These are phyloP conservation scores for Heritiera fomes DNA, from an alignment of 345 rosid genomes.

Conservation along the genomic window DNA sequence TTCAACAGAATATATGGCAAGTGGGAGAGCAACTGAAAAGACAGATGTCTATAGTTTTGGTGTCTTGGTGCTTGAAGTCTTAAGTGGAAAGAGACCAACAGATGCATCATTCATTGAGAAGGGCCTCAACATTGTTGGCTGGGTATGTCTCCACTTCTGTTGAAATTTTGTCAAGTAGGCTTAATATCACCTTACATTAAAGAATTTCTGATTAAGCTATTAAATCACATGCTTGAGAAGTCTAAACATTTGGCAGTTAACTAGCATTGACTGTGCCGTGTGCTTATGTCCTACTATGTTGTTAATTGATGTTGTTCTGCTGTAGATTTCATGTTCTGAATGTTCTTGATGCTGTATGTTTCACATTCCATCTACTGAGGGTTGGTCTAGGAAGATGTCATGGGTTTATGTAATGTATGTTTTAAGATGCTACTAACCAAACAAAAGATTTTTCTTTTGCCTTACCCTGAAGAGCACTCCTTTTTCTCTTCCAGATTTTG, in stretches of 20 bases:
- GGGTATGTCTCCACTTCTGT: conserved; percentile 56
- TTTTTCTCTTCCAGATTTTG: not conserved
- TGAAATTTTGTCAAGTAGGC: conserved; percentile 3
- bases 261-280: not conserved
- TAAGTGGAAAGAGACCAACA: conserved; percentile 96
- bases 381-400: not conserved
- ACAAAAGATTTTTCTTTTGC: not conserved
- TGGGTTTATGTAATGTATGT: not conserved
- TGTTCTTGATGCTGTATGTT: not conserved
- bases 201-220: not conserved
- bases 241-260: not conserved
- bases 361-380: not conserved
- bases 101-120: conserved; percentile 96
- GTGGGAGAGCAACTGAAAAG: conserved; percentile 99
- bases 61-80: conserved; percentile 84
- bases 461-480: not conserved
- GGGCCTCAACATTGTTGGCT: conserved; percentile 96
- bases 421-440: not conserved
- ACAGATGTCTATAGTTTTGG: conserved; percentile 97
- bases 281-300: not conserved
- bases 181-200: not conserved
- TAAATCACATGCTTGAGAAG: not conserved
- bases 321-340: not conserved
- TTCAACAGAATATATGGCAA: conserved; percentile 87
- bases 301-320: not conserved